Percentiles rank a stretch among this genome's conserved stretches.
Evolutionary conservation across 257 asterid genomes (phyloP).

Genomic region (Penstemon barbatus): DNA sequence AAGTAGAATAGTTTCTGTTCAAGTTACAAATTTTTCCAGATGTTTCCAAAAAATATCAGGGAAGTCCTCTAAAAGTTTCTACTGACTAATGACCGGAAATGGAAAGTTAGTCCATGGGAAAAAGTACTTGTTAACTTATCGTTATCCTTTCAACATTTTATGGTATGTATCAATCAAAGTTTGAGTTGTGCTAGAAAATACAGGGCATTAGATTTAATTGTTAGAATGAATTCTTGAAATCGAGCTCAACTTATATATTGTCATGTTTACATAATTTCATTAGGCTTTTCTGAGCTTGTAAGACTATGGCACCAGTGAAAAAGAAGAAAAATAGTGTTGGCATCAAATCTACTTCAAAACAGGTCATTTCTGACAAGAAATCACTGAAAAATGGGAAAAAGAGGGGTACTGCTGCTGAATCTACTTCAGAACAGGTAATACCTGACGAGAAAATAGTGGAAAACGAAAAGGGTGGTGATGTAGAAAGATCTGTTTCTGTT

Average conservation of each 20-base stretch:
- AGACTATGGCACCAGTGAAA: not conserved
- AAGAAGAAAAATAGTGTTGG: no score
- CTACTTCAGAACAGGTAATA: conserved; percentile 17
- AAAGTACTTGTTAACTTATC: no score
- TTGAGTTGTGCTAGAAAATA: no score
- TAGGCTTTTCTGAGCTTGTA: conserved; percentile 22
- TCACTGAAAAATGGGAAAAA: conserved; percentile 36
- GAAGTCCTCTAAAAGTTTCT: no score
- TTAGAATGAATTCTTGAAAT: not conserved
- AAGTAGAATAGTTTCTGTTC: no score
- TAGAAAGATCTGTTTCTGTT: conserved; percentile 36
- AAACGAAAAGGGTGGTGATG: conserved; percentile 14
- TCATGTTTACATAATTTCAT: not conserved
- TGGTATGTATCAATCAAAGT: no score
- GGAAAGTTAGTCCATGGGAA: no score
- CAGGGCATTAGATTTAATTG: not conserved
- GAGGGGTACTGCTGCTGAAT: not conserved
- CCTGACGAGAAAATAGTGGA: conserved; percentile 25
- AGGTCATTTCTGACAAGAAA: conserved; percentile 2
- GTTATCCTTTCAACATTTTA: no score
- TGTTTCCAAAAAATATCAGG: no score
- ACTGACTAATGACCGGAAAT: no score
- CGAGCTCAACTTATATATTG: not conserved
- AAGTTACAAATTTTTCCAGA: no score
- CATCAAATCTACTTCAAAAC: not conserved